These are phyloP conservation scores for Thelonectria olida DNA, from an alignment of 2,329 filamentous ascomycete genomes.

Conservation along the genomic window DNA sequence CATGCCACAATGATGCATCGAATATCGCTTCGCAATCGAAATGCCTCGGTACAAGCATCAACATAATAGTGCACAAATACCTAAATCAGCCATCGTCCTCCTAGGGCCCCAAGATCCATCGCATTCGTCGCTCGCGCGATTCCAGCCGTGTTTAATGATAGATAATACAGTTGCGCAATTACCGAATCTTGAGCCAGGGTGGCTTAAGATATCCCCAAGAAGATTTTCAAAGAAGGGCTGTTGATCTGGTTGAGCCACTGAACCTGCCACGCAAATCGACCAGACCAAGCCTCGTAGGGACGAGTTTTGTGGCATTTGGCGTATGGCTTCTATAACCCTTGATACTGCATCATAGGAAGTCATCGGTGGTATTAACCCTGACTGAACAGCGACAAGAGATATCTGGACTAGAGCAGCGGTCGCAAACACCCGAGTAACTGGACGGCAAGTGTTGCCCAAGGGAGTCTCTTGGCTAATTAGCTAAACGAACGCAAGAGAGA, in stretches of 20 bases:
- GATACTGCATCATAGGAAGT: neutral
- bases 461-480: neutral
- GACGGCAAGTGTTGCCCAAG: neutral
- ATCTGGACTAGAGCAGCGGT: slow-evolving; percentile 28
- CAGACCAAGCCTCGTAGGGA: slow-evolving; percentile 27
- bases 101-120: too few species aligned
- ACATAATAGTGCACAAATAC: too few species aligned
- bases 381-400: neutral
- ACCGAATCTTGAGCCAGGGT: slow-evolving; percentile 19
- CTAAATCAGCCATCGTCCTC: too few species aligned
- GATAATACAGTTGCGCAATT: slow-evolving; percentile 26
- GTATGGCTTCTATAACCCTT: slow-evolving; percentile 16
- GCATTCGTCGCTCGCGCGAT: too few species aligned
- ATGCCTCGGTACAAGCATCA: too few species aligned
- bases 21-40: too few species aligned
- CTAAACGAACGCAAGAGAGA: too few species aligned
- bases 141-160: neutral
- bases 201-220: slow-evolving; percentile 8
- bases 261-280: slow-evolving; percentile 30
- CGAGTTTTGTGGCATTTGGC: slow-evolving; percentile 10
- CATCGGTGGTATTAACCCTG: neutral
- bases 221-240: slow-evolving; percentile 28
- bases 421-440: slow-evolving; percentile 22
- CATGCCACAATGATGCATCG: too few species aligned
- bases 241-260: slow-evolving; percentile 17